phyloP scores from a whole-genome alignment of 1,284 basidiomycete species.

The Xanthoconium separans region DNA sequence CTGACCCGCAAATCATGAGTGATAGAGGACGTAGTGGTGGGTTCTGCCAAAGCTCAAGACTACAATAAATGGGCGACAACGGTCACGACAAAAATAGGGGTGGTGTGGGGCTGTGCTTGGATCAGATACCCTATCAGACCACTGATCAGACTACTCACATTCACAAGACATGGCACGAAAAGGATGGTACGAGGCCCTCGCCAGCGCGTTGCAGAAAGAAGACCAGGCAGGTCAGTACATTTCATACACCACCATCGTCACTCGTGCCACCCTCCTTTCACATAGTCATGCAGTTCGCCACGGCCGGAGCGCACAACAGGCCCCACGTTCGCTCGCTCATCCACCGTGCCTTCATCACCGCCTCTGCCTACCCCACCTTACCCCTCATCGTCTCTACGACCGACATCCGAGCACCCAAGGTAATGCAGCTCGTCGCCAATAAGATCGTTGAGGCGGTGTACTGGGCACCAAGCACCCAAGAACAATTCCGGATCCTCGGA shows the following conservation, averaged over 20 bases:
- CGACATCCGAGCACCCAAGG: conserved; percentile 61
- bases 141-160: too few relatives aligned
- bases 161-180: conserved; percentile 9
- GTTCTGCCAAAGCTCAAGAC: too few relatives aligned
- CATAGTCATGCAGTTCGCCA: conserved; percentile 61
- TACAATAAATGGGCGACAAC: too few relatives aligned
- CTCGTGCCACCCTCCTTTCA: background rate
- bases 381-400: conserved; percentile 60
- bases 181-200: conserved; percentile 51
- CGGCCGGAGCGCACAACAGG: conserved; percentile 42
- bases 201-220: conserved; percentile 45
- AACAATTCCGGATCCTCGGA: conserved; percentile 62
- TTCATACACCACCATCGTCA: background rate
- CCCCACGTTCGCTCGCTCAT: conserved; percentile 62
- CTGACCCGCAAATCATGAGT: too few relatives aligned
- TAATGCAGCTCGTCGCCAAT: conserved; percentile 44
- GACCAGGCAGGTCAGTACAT: conserved; percentile 13
- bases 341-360: conserved; percentile 54
- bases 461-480: conserved; percentile 55
- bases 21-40: too few relatives aligned
- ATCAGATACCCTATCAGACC: too few relatives aligned
- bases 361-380: conserved; percentile 38
- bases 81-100: too few relatives aligned
- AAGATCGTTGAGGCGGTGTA: conserved; percentile 52
- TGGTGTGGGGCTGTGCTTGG: too few relatives aligned